Evolutionary conservation across 2,329 filamentous ascomycete species (phyloP), one percentile per base, ranked within the genome.

Genomic region (Aspergillus amoenus): DNA sequence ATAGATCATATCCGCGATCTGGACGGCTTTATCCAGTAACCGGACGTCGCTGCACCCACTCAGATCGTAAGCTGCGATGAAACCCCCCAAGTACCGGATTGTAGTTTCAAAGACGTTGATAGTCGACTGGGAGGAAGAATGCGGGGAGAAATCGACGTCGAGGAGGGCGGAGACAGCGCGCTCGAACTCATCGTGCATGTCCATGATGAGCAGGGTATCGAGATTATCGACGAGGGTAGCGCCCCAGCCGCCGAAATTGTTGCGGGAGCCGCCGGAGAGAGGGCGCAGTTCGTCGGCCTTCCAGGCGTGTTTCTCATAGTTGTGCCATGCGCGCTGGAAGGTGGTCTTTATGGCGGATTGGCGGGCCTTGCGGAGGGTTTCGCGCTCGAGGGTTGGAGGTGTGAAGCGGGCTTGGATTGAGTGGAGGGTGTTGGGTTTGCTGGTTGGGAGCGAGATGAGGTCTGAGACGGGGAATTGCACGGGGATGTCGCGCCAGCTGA

Each of bases 171-270:
- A 78, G 52, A 88, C 85, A 4, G 90, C 90, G 55, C 89, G 85
- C 61, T 91, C 84, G 66, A 94, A 94, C 64, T 93, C 89, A 0
- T 87, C 81, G 63, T 82, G 81, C 69, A 94, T 68, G 15, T 84
- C 89, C 82, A 92, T 90, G 65, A 94, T 91, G 86, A 89, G 91
- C 5, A 94, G 78, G 0, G 90, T 91, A 68, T 94, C 90, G 43
- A 92, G 77, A 2, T 83, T 80, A 75, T 95, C 91, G 4, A 95
- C 88, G 57, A 95, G 72, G 0, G 91, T 93, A 11, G 91, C 91
- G 24, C 88, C 89, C 91, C 91, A 96, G 52, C 88, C 90, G 66
- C 90, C 92, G 72, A 96, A 96, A 0, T 90, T 89, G 67, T 96
- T 88, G n/a, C 83, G 83, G 62, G 79, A 84, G n/a, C 76, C 77